Base-by-base conservation (phyloP, 1,139 yeast species). In the Yamadazyma triangularis region DNA sequence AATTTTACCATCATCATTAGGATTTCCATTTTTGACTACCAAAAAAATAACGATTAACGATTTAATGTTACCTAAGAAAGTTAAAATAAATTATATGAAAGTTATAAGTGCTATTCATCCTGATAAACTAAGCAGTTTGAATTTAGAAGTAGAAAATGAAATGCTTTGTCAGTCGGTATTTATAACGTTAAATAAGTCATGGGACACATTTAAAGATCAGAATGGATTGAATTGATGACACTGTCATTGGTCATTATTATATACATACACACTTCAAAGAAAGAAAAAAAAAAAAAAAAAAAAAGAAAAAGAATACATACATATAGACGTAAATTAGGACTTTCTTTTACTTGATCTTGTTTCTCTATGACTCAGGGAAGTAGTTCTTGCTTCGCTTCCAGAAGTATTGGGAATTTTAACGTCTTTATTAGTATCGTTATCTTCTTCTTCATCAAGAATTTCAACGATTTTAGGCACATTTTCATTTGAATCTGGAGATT, bases 81-180 rank as follows among this genome's bases (percentile, higher is more conserved):
- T 89, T 26, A 89, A 91, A 53, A 63, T 89, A 27, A 69, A 70
- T 21, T 93, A 91, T 56, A 75, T 93, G 89, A 91, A 87, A 55
- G 97, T 96, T 1, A 93, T 88, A 25, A 80, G 95, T 21, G 77
- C 81, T 44, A 87, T 93, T 4, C 99, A 93, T 51, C 98, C 98
- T 0, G 98, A 93, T 55, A 93, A 93, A 55, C 62, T 88, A 24
- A 40, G 46, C 12, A 49, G 44, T 32, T 39, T 47, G 15, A 63
- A 67, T 21, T 58, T 79, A 7, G 57, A 61, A 19, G 62, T 77
- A n/a, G 91, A 86, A 45, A 76, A 77, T 38, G 81, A 81, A 51
- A 75, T 89, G 81, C 66, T 89, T 31, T 93, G 97, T 20, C 91
- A 88, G 47, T 78, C 79, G 8, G 93, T 91, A 0, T 93, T 93